A percentile compares a stretch with the other conserved stretches of the same genome.
Evolutionary conservation across 1,284 basidiomycete genomes (phyloP).

Genomic region (Apiotrichum veenhuisii): DNA sequence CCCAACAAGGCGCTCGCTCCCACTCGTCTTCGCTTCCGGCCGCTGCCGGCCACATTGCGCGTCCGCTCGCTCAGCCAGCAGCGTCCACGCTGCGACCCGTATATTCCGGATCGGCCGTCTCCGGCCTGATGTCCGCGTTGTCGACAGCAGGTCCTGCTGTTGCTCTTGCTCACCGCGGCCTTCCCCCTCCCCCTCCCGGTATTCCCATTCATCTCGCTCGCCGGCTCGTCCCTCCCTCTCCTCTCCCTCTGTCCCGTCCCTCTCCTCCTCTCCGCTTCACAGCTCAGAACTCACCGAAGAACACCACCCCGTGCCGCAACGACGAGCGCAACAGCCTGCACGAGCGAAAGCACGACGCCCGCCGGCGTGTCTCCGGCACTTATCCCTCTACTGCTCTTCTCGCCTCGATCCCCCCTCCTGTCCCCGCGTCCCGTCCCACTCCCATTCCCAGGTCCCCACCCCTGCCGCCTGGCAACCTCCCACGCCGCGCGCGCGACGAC

Average conservation of each 20-base stretch:
- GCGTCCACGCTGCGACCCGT: too few species aligned
- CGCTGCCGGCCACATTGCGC: not conserved
- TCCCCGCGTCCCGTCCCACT: not conserved
- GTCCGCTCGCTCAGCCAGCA: too few species aligned
- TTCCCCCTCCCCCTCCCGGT: too few species aligned
- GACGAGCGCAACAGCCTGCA: not conserved
- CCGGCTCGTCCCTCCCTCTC: too few species aligned
- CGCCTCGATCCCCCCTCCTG: not conserved
- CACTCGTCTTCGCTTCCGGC: not conserved
- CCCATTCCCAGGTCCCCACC: not conserved
- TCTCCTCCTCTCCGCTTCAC: not conserved
- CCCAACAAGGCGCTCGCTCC: too few species aligned
- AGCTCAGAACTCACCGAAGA: constrained; percentile 1
- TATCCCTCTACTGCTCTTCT: not conserved
- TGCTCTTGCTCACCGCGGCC: too few species aligned
- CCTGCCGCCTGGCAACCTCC: not conserved
- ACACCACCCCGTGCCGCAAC: not conserved
- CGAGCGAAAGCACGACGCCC: not conserved
- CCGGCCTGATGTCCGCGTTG: too few species aligned
- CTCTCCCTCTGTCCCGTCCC: not conserved
- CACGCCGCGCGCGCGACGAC: not conserved
- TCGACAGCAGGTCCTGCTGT: too few species aligned
- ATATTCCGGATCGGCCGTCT: too few species aligned
- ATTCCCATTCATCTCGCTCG: not conserved
- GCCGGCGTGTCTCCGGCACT: not conserved